Evolutionary conservation across 192 early-diverging fungal genomes (phyloP), one percentile per base, ranked within the genome.

Genomic region (Podila horticola): DNA sequence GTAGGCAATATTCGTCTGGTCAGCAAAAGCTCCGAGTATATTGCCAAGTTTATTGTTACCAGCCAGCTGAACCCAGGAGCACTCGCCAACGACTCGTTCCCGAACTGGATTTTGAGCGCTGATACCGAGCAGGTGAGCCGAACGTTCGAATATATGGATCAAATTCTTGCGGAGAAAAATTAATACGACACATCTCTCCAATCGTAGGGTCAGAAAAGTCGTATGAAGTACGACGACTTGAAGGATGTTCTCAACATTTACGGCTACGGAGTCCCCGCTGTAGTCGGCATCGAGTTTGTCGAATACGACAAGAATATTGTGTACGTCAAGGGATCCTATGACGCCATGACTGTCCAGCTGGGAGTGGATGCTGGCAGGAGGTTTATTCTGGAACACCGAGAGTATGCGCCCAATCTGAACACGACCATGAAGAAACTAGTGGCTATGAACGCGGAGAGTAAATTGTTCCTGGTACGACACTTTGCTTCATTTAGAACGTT

Each of bases 21-120:
- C 52, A 55, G 52, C n/a, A 55, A 55, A 55, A 63, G 51, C 29
- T 79, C 75, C 5, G 66, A 36, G 3, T 79, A 64, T 41, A 62
- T 71, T 63, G 75, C 64, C 11, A 79, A 57, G 65, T 79, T 79
- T 64, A 69, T 67, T 49, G 58, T 79, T 0, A 79, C 65, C 3
- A 72, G 70, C 63, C 45, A 30, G 6, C 13, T 79, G 17, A 61
- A 64, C 49, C 58, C 70, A 31, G 75, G 75, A 11, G 59, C 50
- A 6, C 34, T 79, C 0, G 33, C 24, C 7, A 50, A 38, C 9
- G 30, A 58, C 9, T 55, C 66, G 9, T 73, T 73, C 33, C 62
- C 67, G 28, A 28, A 58, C 7, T 81, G 71, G 70, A 59, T 81
- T 55, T 36, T 81, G 4, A 69, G 49, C 24, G 38, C 69, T 0